phyloP scores from a whole-genome alignment of 2,329 filamentous ascomycete genomes.

The Clarireedia homoeocarpa region DNA sequence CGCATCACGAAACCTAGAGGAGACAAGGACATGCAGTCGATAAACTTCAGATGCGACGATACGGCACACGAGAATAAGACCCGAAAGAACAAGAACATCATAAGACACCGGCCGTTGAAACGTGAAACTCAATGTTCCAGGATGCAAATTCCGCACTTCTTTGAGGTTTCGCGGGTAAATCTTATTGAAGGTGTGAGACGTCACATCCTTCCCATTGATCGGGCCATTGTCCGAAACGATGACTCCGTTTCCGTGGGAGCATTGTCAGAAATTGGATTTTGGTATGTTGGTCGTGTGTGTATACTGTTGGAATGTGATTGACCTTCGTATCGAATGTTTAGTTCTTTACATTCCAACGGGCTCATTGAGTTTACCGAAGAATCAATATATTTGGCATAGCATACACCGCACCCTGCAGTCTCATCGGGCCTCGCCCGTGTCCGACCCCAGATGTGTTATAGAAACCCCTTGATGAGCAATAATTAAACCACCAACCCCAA shows the following conservation, averaged over 20 bases:
- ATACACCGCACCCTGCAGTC: too few relatives aligned
- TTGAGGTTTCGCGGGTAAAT: too few relatives aligned
- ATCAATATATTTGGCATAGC: background rate
- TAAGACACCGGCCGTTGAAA: background rate
- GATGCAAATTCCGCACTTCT: background rate
- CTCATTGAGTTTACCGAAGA: background rate
- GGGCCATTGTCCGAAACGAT: too few relatives aligned
- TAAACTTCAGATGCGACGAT: background rate
- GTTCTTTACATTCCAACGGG: background rate
- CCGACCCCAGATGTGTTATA: background rate
- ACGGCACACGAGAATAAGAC: background rate
- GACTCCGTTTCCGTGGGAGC: too few relatives aligned
- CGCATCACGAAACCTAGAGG: background rate
- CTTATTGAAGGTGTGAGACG: too few relatives aligned
- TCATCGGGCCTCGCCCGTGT: background rate
- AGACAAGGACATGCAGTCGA: background rate
- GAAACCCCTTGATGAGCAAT: background rate
- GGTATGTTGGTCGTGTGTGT: too few relatives aligned
- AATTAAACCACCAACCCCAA: background rate
- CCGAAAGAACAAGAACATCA: background rate
- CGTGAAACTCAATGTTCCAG: background rate
- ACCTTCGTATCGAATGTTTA: too few relatives aligned
- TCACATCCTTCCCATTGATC: too few relatives aligned
- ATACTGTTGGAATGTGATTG: too few relatives aligned
- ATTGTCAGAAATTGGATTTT: too few relatives aligned